Conservation (phyloP, 129 eudicot genomes). For the Chrysanthemum makinoi region DNA sequence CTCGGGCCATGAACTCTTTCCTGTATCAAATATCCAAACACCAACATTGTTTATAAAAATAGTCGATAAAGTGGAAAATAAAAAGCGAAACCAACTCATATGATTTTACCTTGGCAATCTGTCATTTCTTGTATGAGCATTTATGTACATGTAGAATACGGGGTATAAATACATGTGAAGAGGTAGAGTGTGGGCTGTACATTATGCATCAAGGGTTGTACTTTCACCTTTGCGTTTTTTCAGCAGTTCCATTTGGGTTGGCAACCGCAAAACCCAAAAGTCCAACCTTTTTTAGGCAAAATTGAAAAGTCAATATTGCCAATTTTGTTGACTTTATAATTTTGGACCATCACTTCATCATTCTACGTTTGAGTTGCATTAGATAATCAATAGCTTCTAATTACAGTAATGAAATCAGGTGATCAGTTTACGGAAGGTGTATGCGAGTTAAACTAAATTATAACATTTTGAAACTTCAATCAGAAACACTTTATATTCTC, state of each 20-base stretch:
- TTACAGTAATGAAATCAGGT: too few species aligned
- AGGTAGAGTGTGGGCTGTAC: neutral
- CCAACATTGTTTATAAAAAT: too few species aligned
- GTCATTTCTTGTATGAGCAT: conserved; percentile 18
- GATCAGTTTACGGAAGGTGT: too few species aligned
- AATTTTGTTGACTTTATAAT: conserved; percentile 4
- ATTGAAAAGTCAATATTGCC: neutral
- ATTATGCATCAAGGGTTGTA: neutral
- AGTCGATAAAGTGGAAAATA: too few species aligned
- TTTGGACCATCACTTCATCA: neutral
- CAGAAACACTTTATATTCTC: conserved; percentile 19
- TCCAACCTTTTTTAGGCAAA: neutral
- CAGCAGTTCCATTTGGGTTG: conserved; percentile 8
- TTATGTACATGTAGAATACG: neutral
- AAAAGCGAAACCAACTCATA: too few species aligned
- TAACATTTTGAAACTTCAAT: neutral
- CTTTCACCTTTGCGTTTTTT: conserved; percentile 1
- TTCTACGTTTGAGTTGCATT: neutral
- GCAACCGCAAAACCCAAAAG: neutral
- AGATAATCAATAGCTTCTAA: neutral
- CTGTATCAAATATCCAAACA: conserved; percentile 16
- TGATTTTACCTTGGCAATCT: conserved; percentile 12
- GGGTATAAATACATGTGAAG: conserved; percentile 13
- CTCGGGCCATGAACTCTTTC: conserved; percentile 62
- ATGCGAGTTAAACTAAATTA: too few species aligned